Base-by-base conservation (phyloP, 345 rosid genomes). In the Stellera chamaejasme region DNA sequence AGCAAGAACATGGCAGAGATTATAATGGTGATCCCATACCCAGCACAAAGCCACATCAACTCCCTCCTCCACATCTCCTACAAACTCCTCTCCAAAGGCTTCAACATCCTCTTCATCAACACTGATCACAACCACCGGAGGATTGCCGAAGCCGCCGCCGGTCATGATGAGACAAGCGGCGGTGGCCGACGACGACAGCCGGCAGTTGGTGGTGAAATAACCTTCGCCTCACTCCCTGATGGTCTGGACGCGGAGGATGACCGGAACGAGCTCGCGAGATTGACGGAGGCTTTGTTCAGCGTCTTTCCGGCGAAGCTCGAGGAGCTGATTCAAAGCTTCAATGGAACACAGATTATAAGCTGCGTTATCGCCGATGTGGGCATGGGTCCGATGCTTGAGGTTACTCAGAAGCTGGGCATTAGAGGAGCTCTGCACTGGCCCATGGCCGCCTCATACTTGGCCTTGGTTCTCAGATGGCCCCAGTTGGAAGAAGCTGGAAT, bases 21-120 rank as follows among this genome's bases (percentile, higher is more conserved):
- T 0, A 19, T 19, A 19, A 19, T 79, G 52, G 77, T 66, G 1
- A 56, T 76, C 26, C 72, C 79, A 12, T 71, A 39, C 63, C 81
- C 84, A 16, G 61, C 74, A 41, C 83, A 76, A 67, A 79, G 87
- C 4, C 87, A 81, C 63, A 72, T 76, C 4, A 52, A 68, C 62
- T 72, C 79, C 41, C 45, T 76, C 27, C 64, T 74, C 73, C 60
- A 65, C 13, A 52, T 75, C 2, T 68, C 76, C 27, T 66, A 50
- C n/a, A 44, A 16, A n/a, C 27, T 65, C 32, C 49, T 52, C 13
- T 27, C 65, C n/a, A 56, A 59, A 43, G 76, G 76, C 25, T 53
- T 57, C 61, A 66, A 11, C 54, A 55, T 71, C 36, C 56, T 67
- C 10, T 66, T 66, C 36, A 50, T 44, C 12, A 62, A 16, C 49